Evolutionary conservation across 2,329 filamentous ascomycete genomes (phyloP).

Genomic region (Phyllosticta citrichinensis): DNA sequence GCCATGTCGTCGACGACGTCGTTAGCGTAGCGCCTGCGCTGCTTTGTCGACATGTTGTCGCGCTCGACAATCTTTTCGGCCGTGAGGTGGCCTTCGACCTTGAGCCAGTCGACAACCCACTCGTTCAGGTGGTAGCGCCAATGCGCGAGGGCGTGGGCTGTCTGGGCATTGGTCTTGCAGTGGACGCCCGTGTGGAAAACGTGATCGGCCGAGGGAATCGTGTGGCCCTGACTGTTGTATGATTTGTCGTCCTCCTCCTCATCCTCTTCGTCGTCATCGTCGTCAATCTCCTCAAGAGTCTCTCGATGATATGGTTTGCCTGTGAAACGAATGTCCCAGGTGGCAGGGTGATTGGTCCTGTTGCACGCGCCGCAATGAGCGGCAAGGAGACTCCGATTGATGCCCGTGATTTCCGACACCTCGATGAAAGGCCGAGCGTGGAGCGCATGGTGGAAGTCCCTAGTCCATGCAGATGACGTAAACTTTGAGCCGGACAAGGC

Average conservation of each 20-base stretch:
- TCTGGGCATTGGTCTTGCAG: conserved; percentile 56
- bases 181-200: conserved; percentile 45
- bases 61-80: conserved; percentile 50
- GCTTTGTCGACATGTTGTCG: conserved; percentile 50
- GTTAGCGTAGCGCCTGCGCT: conserved; percentile 51
- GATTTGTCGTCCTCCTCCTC: conserved; percentile 27
- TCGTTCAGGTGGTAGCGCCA: conserved; percentile 68
- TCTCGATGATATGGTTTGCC: conserved; percentile 57
- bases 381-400: conserved; percentile 14
- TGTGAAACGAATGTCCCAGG: conserved; percentile 50
- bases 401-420: conserved; percentile 33
- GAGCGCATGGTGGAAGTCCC: conserved; percentile 55
- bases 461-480: conserved; percentile 59
- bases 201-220: conserved; percentile 34
- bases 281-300: conserved; percentile 53
- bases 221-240: conserved; percentile 40
- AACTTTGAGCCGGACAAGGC: conserved; percentile 62
- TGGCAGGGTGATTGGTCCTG: conserved; percentile 56
- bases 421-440: conserved; percentile 55
- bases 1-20: conserved; percentile 57
- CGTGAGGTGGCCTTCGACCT: conserved; percentile 46
- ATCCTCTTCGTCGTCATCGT: conserved; percentile 28
- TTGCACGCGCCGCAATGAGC: conserved; percentile 60
- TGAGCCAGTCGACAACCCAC: conserved; percentile 56
- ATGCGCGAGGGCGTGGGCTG: conserved; percentile 62